Base-by-base conservation (phyloP, 192 early-diverging fungal species). In the Gonapodya sp. region DNA sequence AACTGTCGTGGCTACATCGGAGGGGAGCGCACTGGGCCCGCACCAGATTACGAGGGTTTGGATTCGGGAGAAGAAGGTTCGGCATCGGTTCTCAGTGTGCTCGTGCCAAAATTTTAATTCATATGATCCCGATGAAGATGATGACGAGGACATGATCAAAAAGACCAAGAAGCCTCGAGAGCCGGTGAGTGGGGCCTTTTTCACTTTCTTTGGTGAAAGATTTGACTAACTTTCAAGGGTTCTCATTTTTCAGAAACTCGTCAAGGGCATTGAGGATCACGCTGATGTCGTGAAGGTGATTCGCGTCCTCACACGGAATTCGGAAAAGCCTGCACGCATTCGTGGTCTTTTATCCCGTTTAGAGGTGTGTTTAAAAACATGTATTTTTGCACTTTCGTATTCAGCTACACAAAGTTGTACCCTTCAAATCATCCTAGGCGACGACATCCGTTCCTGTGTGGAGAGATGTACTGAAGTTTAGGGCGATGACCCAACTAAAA, bases 1-100 rank as follows among this genome's bases (percentile, higher is more conserved):
- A 91, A 91, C 72, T 99, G 98, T 84, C 92, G 91, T 79, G 97
- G 97, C 1, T 90, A 92, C 35, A 98, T 99, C 83, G 98, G 98
- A 30, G 96, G 95, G 0, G 83, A 88, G 75, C 93, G 93, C 84
- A 89, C 91, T 79, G 87, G 92, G 18, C 35, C 8, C 31, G 79
- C 36, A 35, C 79, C 80, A 31, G 72, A 16, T 35, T 64, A 34
- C 32, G 73, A 82, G 36, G 36, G 31, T 72, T 79, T 80, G 73
- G 36, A 30, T 33, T 46, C 32, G 14, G 74, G 36, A 34, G 81
- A 33, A 72, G 78, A 14, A 0, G 73, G 34, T 35, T 34, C 8
- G 35, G 1, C n/a, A 8, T 18, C 34, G 31, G 16, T 35, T 73
- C 30, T 35, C 35, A 36, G 35, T 31, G 78, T 78, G 64, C 37